A percentile compares a stretch with the other conserved stretches of the same genome.
Evolutionary conservation across 306 rosid species (phyloP).

Genomic region (Vigna angularis): DNA sequence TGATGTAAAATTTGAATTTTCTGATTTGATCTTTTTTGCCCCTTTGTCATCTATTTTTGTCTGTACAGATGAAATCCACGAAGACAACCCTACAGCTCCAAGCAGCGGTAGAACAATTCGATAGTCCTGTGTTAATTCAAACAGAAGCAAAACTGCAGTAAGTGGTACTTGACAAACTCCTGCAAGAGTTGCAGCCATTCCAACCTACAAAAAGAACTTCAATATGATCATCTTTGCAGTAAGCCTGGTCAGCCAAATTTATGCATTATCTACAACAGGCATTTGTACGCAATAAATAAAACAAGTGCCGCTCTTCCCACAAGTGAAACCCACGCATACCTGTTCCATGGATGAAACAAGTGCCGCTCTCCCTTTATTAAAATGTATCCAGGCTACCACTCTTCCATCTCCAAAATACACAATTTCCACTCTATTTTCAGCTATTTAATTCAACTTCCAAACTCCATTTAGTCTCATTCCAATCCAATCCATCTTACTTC

Average conservation of each 20-base stretch:
- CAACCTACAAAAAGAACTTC: conserved; percentile 77
- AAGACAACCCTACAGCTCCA: conserved; percentile 95
- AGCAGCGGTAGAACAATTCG: conserved; percentile 91
- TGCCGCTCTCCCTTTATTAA: no score
- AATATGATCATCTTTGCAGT: conserved; percentile 36
- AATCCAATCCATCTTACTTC: no score
- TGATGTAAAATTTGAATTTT: conserved; percentile 42
- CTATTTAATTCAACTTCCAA: no score
- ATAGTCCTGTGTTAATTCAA: conserved; percentile 96
- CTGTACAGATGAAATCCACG: conserved; percentile 88
- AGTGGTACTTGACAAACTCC: conserved; percentile 99
- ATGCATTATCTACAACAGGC: background rate
- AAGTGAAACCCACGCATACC: no score
- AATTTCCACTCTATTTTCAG: no score
- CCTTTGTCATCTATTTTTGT: conserved; percentile 58
- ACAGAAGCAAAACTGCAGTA: conserved; percentile 87
- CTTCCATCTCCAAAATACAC: no score
- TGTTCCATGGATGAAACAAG: no score
- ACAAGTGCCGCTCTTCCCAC: no score
- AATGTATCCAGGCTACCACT: no score
- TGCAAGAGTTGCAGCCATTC: conserved; percentile 98
- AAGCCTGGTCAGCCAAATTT: background rate
- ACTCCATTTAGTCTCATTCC: no score
- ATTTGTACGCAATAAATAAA: background rate
- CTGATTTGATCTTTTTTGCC: conserved; percentile 44